Conservation (phyloP, 176 grass and related monocot genomes). For the Bothriochloa decipiens region DNA sequence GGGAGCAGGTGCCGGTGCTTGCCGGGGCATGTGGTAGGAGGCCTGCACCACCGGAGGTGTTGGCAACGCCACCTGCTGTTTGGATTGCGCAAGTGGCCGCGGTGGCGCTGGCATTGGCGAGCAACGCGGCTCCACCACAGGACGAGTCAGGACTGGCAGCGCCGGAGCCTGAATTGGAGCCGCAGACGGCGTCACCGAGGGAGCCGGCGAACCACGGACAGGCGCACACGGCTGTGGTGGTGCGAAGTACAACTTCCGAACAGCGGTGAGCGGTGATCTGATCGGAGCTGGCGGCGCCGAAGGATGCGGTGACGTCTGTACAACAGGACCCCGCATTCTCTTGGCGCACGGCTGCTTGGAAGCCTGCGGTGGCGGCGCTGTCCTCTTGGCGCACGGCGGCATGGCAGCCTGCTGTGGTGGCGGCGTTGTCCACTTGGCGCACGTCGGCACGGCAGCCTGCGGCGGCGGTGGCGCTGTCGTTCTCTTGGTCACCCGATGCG, state of each 20-base stretch:
- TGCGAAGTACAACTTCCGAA: neutral
- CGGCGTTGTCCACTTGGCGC: neutral
- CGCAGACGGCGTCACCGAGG: neutral
- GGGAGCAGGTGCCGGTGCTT: too few species aligned
- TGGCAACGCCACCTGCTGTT: neutral
- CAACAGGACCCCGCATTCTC: neutral
- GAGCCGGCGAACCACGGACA: neutral
- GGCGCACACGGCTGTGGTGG: neutral
- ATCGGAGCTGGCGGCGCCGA: neutral
- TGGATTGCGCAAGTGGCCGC: neutral
- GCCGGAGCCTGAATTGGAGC: neutral
- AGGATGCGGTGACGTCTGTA: neutral
- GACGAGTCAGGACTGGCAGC: neutral
- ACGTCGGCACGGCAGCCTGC: neutral
- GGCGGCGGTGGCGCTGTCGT: neutral
- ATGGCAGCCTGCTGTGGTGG: neutral
- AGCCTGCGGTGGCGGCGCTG: neutral
- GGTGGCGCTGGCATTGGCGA: neutral
- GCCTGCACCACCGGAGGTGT: neutral
- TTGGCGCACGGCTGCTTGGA: neutral
- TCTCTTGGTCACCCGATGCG: neutral
- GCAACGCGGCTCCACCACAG: neutral
- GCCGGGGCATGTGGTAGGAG: too few species aligned
- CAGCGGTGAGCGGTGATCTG: too few species aligned
- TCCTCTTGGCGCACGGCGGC: neutral